Evolutionary conservation across 495 filamentous ascomycete species (phyloP).

Genomic region (Hypomontagnella monticulosa): DNA sequence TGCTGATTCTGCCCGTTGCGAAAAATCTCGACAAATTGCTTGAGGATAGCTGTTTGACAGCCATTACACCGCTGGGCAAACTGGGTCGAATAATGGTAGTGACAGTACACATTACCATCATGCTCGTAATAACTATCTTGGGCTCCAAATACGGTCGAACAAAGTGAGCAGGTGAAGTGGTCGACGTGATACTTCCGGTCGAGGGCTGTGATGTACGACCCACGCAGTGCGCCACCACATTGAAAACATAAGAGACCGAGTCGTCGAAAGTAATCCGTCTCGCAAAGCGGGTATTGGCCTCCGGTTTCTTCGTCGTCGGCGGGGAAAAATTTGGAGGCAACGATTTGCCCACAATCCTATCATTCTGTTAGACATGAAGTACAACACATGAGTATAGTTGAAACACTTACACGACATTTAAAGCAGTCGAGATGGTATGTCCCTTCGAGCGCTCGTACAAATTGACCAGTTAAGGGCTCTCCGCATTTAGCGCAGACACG

Average conservation of each 20-base stretch:
- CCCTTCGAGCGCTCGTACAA: conserved; percentile 89
- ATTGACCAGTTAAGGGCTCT: conserved; percentile 88
- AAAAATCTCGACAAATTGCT: conserved; percentile 99
- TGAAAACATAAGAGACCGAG: conserved; percentile 90
- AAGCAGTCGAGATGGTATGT: conserved; percentile 99
- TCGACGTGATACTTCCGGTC: conserved; percentile 99
- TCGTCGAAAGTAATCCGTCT: conserved; percentile 96
- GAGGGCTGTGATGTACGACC: conserved; percentile 97
- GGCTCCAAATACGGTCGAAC: conserved; percentile 95
- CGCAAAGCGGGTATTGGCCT: conserved; percentile 93
- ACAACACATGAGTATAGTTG: neutral
- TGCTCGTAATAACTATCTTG: conserved; percentile 99
- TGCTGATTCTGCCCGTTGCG: conserved; percentile 98
- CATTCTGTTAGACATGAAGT: conserved; percentile 29
- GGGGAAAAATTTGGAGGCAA: conserved; percentile 98
- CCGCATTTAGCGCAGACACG: conserved; percentile 89
- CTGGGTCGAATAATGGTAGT: conserved; percentile 98
- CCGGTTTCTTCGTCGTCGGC: conserved; percentile 86
- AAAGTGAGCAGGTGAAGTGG: conserved; percentile 98
- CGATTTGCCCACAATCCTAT: conserved; percentile 95
- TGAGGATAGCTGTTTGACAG: conserved; percentile 96
- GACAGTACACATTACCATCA: conserved; percentile 94
- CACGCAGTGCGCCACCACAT: conserved; percentile 92
- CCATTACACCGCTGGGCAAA: conserved; percentile 97
- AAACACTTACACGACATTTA: conserved; percentile 83